These are phyloP conservation scores for Colletotrichum sp. DNA, from an alignment of 2,329 filamentous ascomycete species.

Conservation along the genomic window DNA sequence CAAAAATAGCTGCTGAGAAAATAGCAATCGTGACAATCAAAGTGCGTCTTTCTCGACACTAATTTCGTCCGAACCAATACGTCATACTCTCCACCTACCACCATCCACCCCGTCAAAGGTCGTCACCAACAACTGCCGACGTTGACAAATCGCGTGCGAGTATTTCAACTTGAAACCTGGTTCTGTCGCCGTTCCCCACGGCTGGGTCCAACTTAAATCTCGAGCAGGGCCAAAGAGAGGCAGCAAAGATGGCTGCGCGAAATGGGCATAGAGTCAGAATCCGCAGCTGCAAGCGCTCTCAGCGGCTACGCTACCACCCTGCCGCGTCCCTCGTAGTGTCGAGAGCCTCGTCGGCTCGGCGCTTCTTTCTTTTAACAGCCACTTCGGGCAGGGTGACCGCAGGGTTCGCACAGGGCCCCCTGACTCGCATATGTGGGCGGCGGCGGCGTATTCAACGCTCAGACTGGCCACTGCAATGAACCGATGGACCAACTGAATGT, in stretches of 20 bases:
- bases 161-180: constrained; percentile 20
- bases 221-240: neutral
- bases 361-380: neutral
- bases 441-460: neutral
- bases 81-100: constrained; percentile 11
- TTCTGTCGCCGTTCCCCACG: constrained; percentile 15
- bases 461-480: neutral
- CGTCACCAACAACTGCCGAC: constrained; percentile 17
- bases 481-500: neutral
- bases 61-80: neutral
- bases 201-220: constrained; percentile 9
- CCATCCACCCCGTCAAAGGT: neutral
- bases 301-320: constrained; percentile 1
- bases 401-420: constrained; percentile 15
- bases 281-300: constrained; percentile 16
- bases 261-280: neutral
- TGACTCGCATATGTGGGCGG: constrained; percentile 9
- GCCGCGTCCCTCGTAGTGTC: neutral
- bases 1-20: neutral
- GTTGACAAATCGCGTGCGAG: constrained; percentile 19
- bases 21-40: neutral
- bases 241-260: neutral
- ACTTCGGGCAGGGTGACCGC: neutral
- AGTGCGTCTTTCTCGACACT: neutral
- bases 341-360: neutral